These are phyloP conservation scores for Hypomontagnella monticulosa DNA, from an alignment of 495 filamentous ascomycete genomes.

Conservation along the genomic window DNA sequence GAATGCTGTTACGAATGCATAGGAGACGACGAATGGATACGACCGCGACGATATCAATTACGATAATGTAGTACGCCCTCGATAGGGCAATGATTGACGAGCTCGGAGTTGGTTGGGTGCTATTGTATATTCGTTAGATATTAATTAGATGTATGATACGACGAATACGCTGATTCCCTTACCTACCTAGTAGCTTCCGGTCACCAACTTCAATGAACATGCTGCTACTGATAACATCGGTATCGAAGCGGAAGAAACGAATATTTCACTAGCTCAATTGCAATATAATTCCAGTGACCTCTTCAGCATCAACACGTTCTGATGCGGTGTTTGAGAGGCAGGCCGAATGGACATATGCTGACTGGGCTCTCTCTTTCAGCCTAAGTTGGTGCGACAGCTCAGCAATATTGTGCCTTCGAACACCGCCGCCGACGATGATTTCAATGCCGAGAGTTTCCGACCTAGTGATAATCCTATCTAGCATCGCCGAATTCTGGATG, in stretches of 20 bases:
- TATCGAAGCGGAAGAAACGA: neutral
- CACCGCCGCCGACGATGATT: slow-evolving; percentile 55
- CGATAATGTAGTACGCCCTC: neutral
- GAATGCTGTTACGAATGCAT: neutral
- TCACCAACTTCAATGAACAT: neutral
- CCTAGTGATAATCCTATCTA: slow-evolving; percentile 41
- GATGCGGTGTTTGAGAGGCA: slow-evolving; percentile 30
- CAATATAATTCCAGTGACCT: slow-evolving; percentile 39
- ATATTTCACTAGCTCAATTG: slow-evolving; percentile 13
- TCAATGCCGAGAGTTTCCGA: slow-evolving; percentile 38
- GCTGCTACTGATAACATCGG: too few species aligned
- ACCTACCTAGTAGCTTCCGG: neutral
- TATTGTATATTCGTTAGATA: neutral
- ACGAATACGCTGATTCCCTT: neutral
- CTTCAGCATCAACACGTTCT: slow-evolving; percentile 30
- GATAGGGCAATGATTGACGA: neutral
- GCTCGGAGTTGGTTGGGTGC: too few species aligned
- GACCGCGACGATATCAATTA: neutral
- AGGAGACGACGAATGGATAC: neutral
- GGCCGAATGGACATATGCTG: slow-evolving; percentile 49
- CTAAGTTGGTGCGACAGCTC: slow-evolving; percentile 28
- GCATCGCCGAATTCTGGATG: slow-evolving; percentile 36
- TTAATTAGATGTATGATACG: neutral
- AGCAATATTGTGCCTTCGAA: slow-evolving; percentile 46
- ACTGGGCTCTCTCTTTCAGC: slow-evolving; percentile 10